Percentiles rank a stretch among this genome's conserved stretches.
phyloP scores from a whole-genome alignment of 2,329 filamentous ascomycete genomes.

The Ophiobolus disseminans region DNA sequence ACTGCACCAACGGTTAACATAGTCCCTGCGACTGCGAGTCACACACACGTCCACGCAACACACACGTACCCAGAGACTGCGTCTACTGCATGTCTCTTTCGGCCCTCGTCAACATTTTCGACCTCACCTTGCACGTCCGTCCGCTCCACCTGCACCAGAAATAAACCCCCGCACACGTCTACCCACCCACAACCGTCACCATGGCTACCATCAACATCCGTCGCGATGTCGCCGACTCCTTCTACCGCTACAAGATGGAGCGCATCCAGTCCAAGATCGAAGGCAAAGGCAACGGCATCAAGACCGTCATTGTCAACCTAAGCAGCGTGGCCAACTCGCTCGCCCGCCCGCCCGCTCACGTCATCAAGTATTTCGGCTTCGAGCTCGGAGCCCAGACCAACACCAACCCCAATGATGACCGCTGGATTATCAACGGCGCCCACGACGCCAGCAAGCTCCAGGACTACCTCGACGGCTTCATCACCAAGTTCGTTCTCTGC shows the following conservation, averaged over 20 bases:
- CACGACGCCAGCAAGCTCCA: conserved; percentile 95
- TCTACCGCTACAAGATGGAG: conserved; percentile 99
- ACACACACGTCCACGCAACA: conserved; percentile 43
- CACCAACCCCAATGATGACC: conserved; percentile 94
- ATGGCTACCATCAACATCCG: conserved; percentile 99
- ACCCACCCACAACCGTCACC: conserved; percentile 60
- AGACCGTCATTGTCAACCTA: conserved; percentile 96
- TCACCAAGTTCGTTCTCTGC: conserved; percentile 98
- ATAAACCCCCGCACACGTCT: conserved; percentile 41
- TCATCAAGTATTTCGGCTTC: conserved; percentile 99
- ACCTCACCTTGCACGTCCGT: conserved; percentile 38
- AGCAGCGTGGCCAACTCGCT: conserved; percentile 91
- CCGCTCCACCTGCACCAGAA: conserved; percentile 40
- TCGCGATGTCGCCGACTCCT: conserved; percentile 93
- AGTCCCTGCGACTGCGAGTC: conserved; percentile 48
- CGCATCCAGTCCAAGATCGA: conserved; percentile 98
- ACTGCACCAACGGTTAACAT: conserved; percentile 91
- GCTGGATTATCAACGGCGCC: conserved; percentile 99
- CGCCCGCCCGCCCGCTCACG: conserved; percentile 87
- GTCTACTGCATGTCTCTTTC: conserved; percentile 67
- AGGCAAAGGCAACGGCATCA: conserved; percentile 99
- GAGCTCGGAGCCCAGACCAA: conserved; percentile 99
- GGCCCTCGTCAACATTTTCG: conserved; percentile 60
- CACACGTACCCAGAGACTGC: conserved; percentile 35
- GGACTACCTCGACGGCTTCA: conserved; percentile 98